Evolutionary conservation across 345 rosid species (phyloP).

Genomic region (Gossypium herbaceum): DNA sequence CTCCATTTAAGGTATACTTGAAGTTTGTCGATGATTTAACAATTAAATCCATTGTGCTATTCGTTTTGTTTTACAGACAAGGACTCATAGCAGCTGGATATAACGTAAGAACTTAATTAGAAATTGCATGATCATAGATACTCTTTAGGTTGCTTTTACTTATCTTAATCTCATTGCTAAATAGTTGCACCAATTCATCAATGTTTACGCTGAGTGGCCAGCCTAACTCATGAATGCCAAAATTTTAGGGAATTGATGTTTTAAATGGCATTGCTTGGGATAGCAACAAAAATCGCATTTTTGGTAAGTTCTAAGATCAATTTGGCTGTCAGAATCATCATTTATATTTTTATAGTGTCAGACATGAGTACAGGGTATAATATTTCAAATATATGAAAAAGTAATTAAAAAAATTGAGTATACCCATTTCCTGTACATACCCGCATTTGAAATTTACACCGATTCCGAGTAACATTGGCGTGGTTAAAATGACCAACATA

Average conservation of each 20-base stretch:
- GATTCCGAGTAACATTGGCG: not conserved
- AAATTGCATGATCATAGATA: not conserved
- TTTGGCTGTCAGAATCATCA: not conserved
- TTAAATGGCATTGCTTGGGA: conserved; percentile 98
- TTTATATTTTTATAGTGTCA: not conserved
- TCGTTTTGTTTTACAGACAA: conserved; percentile 34
- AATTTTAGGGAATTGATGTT: conserved; percentile 67
- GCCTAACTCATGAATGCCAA: conserved; percentile 5
- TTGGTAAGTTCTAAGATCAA: conserved; percentile 42
- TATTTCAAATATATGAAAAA: not conserved
- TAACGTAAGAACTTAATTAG: conserved; percentile 36
- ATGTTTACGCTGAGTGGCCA: not conserved
- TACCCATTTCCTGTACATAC: not conserved
- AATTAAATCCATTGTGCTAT: not conserved
- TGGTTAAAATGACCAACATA: not conserved
- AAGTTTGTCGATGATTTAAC: not conserved
- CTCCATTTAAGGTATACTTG: not conserved
- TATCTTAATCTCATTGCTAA: not conserved
- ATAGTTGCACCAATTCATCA: not conserved
- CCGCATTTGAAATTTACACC: not conserved
- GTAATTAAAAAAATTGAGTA: too few species aligned
- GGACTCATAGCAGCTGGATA: conserved; percentile 59
- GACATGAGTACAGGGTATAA: not conserved
- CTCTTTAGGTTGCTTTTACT: not conserved
- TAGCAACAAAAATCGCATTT: conserved; percentile 49